A percentile compares a stretch with the other conserved stretches of the same genome.
Conservation (phyloP, 2,329 filamentous ascomycete species). For the Colletotrichum gigasporum region DNA sequence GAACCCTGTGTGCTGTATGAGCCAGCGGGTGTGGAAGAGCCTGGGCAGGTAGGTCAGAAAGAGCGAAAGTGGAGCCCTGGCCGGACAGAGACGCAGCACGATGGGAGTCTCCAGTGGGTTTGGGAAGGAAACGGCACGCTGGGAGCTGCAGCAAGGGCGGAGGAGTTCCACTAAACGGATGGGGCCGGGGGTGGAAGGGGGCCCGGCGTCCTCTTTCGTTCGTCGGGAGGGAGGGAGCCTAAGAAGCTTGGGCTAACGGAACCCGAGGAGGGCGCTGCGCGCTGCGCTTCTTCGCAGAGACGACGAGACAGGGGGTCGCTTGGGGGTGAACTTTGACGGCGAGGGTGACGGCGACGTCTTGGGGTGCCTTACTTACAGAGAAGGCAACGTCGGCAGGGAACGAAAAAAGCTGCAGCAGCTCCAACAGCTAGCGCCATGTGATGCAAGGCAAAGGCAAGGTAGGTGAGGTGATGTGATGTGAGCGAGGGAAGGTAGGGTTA, state of each 20-base stretch:
- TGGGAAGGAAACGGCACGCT: neutral
- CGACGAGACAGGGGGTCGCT: too few species aligned
- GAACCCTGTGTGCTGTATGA: neutral
- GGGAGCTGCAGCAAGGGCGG: conserved; percentile 17
- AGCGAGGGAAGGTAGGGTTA: neutral
- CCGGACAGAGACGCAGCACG: neutral
- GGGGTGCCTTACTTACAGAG: too few species aligned
- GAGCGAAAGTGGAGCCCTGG: neutral
- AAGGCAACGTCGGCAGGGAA: too few species aligned
- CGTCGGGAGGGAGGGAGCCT: conserved; percentile 19
- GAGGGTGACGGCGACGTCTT: neutral
- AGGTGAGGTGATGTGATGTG: neutral
- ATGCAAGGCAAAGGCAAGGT: too few species aligned
- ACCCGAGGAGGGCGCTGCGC: conserved; percentile 18
- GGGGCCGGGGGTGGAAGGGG: conserved; percentile 28
- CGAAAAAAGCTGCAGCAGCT: neutral
- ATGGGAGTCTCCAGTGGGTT: too few species aligned
- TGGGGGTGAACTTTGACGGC: too few species aligned
- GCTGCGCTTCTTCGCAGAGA: too few species aligned
- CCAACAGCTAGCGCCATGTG: neutral
- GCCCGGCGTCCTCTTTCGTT: conserved; percentile 13
- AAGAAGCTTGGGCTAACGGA: conserved; percentile 29
- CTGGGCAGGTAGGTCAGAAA: neutral
- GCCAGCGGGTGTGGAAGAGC: conserved; percentile 16
- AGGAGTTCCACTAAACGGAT: conserved; percentile 27